Conservation (phyloP, 441 rosid species). For the Adansonia madagascariensis region DNA sequence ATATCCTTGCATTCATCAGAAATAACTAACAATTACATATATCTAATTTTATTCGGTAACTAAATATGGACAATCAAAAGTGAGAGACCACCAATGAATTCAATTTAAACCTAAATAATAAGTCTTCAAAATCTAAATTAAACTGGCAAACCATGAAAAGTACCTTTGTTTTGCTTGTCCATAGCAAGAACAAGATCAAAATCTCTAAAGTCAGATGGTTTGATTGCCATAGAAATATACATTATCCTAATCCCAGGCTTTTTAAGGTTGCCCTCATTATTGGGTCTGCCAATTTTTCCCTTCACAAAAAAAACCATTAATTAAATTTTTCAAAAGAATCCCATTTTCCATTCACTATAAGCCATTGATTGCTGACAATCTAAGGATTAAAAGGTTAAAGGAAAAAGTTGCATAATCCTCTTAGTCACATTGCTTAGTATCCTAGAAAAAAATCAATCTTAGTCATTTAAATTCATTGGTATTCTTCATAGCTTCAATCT, state of each 20-base stretch:
- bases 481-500: not conserved
- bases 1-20: conserved; percentile 55
- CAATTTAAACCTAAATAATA: not conserved
- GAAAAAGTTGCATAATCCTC: not conserved
- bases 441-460: not conserved
- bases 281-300: conserved; percentile 84
- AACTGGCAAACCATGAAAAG: conserved; percentile 10
- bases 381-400: not conserved
- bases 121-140: not conserved
- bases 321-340: not conserved
- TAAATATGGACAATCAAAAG: not conserved
- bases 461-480: not conserved
- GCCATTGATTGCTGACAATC: not conserved
- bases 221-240: conserved; percentile 77
- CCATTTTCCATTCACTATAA: not conserved
- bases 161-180: conserved; percentile 79
- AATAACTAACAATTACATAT: conserved; percentile 9
- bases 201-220: conserved; percentile 71
- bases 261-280: conserved; percentile 89
- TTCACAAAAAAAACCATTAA: conserved; percentile 27
- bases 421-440: not conserved
- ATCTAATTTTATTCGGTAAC: not conserved
- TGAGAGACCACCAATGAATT: not conserved
- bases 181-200: conserved; percentile 87
- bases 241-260: conserved; percentile 82